Percentiles rank a stretch among this genome's conserved stretches.
Evolutionary conservation across 371 early-diverging fungal genomes (phyloP).

Genomic region (Funneliformis caledonium): DNA sequence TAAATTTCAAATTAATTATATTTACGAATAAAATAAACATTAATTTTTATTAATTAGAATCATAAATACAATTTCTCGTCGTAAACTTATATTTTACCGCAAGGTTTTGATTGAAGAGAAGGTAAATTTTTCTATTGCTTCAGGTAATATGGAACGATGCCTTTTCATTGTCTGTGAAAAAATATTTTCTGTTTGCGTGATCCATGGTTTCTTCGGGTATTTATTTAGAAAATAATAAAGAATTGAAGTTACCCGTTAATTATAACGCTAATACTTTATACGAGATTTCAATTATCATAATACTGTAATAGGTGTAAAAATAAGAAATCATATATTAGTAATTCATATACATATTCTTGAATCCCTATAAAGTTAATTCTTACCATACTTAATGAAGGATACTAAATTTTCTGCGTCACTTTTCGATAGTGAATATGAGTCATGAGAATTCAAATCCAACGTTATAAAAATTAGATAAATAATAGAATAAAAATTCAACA

Average conservation of each 20-base stretch:
- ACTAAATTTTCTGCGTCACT: too few species aligned
- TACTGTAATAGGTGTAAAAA: too few species aligned
- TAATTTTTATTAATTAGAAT: too few species aligned
- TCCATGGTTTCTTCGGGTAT: constrained; percentile 36
- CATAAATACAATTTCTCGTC: too few species aligned
- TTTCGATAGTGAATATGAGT: too few species aligned
- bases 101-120: constrained; percentile 21
- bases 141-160: too few species aligned
- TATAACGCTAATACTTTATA: constrained; percentile 9
- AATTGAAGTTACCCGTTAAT: not conserved
- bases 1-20: not conserved
- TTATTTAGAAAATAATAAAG: constrained; percentile 15
- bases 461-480: not conserved
- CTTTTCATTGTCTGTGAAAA: too few species aligned
- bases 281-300: constrained; percentile 32
- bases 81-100: constrained; percentile 19
- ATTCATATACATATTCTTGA: not conserved
- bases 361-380: too few species aligned
- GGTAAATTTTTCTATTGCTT: too few species aligned
- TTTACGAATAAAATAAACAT: not conserved
- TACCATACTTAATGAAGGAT: too few species aligned
- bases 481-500: not conserved
- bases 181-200: constrained; percentile 3
- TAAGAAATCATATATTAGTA: constrained; percentile 1
- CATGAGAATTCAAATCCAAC: constrained; percentile 36